Evolutionary conservation across 495 filamentous ascomycete genomes (phyloP), one percentile per base, ranked within the genome.

Genomic region (Aspergillus nidulans): DNA sequence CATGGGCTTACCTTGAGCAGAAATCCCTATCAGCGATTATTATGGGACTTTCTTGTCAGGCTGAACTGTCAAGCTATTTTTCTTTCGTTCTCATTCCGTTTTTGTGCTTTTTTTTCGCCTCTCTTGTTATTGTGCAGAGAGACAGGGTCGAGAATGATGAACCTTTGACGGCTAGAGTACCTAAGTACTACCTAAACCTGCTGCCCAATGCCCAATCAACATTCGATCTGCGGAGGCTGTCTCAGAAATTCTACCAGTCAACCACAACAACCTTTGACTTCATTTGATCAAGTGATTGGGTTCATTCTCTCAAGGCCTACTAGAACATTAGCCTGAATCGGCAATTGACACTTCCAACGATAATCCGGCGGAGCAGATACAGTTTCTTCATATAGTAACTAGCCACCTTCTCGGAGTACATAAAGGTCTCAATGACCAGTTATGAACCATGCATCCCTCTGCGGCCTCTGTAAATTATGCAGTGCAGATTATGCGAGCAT

Each of bases 171-270:
- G 36, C 15, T 34, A 12, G 36, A 39, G 15, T 39, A 39, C n/a
- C 30, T 34, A 34, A 34, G 30, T 39, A 39, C 1, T 56, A 25
- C 36, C 45, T 46, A 49, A 55, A 43, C 49, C 53, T 59, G 62
- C 47, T 65, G 63, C 63, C 63, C 59, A 56, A 65, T 62, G 63
- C 59, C 63, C 63, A 65, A 62, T 62, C 52, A 65, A 52, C 49
- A 43, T 23, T 41, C 43, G 28, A 6, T 16, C 24, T 38, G 21
- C 30, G 15, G 25, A 19, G 26, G 21, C 15, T 49, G 2, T 23
- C 15, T 39, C 4, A 9, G 43, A 26, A 28, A 16, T 28, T 26
- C 21, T 28, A 49, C 12, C 13, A 39, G 36, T 18, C 15, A 39
- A 18, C 32, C 16, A 39, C 36, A 39, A 39, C 26, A 30, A 30